Evolutionary conservation across 1,139 yeast species (phyloP), one percentile per base, ranked within the genome.

Genomic region (Blastobotrys persicus): DNA sequence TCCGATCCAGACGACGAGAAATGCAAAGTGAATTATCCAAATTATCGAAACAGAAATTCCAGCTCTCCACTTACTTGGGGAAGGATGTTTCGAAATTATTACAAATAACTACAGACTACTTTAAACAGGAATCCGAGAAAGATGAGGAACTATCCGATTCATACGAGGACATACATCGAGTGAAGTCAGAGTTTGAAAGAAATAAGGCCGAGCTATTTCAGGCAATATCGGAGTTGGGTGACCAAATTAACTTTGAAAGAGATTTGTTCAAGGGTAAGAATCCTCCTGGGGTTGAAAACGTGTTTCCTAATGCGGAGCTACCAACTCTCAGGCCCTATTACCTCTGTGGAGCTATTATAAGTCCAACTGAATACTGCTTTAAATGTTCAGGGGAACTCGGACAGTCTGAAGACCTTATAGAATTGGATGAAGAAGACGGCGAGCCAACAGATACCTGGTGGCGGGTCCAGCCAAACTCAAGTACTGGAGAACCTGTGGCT

Each of bases 81-180:
- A 70, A 70, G 49, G 63, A 63, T 18, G 64, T 70, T 2, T 47
- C 61, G 0, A 57, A 63, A n/a, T 46, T 72, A 3, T 52, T 74
- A 13, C 59, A 59, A 3, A 56, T 62, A 1, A 55, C 74, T 0
- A 50, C 59, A 2, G 60, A 60, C 1, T 64, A 60, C 40, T 49
- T 68, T 13, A 46, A 49, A 1, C 48, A 50, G 1, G 62, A 56
- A 16, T 13, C 58, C 5, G 54, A 52, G 5, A 56, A 55, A 38
- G 49, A 47, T 4, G 53, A 43, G 0, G 31, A 45, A 0, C 47
- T 53, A 34, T 31, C 34, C n/a, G 31, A 33, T n/a, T 57, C 59
- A 1, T 35, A 52, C 9, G 52, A 55, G 9, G 59, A 61, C 9
- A 40, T 63, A 14, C 16, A 47, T 2, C 17, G 41, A 0, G 55